These are phyloP conservation scores for Hyaloscypha variabilis DNA, from an alignment of 495 filamentous ascomycete species.

Conservation along the genomic window DNA sequence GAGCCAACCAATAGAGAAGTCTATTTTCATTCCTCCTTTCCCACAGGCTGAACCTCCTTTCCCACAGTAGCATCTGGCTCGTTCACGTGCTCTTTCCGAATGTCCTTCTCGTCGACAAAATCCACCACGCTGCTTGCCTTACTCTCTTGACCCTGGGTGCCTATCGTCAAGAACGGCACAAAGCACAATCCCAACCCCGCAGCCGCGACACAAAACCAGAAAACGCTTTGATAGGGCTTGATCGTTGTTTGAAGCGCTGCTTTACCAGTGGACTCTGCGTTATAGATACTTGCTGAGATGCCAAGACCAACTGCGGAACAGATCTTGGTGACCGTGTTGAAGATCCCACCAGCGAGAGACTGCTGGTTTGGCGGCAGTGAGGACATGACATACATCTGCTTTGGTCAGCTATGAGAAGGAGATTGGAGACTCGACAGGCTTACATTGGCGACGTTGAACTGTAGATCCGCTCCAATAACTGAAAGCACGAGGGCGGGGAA, in stretches of 20 bases:
- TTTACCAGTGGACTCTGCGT: constrained; percentile 35
- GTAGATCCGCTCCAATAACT: constrained; percentile 60
- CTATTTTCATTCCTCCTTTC: neutral
- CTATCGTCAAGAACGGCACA: constrained; percentile 44
- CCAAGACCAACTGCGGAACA: constrained; percentile 55
- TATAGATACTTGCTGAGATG: constrained; percentile 51
- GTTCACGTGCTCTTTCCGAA: neutral
- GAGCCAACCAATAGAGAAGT: no score
- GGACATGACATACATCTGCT: constrained; percentile 57
- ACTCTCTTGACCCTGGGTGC: constrained; percentile 39
- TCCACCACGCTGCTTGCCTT: neutral
- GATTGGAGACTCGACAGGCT: constrained; percentile 23
- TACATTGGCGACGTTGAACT: constrained; percentile 65
- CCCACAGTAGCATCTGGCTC: neutral
- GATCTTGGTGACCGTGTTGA: constrained; percentile 58
- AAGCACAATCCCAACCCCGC: constrained; percentile 43
- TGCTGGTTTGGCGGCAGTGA: constrained; percentile 56
- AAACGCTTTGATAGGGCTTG: constrained; percentile 48
- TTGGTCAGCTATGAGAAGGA: constrained; percentile 25
- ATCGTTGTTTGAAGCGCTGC: constrained; percentile 39
- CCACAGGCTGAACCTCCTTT: neutral
- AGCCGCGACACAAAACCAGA: constrained; percentile 59
- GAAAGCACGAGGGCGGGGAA: constrained; percentile 56
- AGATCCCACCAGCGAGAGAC: constrained; percentile 58
- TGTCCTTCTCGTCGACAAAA: neutral